These are phyloP conservation scores for Penicillium bovifimosum DNA, from an alignment of 495 filamentous ascomycete species.

Conservation along the genomic window DNA sequence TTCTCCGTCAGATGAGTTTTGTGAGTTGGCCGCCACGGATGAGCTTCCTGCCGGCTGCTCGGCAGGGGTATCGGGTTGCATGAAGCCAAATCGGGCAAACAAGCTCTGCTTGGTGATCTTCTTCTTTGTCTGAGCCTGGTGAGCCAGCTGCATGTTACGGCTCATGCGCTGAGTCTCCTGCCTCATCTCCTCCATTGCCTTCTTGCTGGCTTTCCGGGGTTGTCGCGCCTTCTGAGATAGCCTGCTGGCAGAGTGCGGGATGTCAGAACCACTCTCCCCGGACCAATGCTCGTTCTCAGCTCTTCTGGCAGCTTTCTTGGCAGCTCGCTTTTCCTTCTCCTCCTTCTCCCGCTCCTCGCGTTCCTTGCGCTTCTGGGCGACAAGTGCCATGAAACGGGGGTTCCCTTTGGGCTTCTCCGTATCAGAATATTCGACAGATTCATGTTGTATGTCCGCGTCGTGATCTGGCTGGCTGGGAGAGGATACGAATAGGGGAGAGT, in stretches of 20 bases:
- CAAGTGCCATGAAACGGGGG: conserved; percentile 58
- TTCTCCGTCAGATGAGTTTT: conserved; percentile 47
- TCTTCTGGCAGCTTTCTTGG: conserved; percentile 23
- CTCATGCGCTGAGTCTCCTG: conserved; percentile 87
- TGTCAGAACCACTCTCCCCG: conserved; percentile 46
- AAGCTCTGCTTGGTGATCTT: conserved; percentile 82
- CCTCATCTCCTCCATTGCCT: conserved; percentile 91
- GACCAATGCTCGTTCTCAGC: conserved; percentile 30
- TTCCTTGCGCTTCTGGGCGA: conserved; percentile 65
- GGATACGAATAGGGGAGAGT: conserved; percentile 41
- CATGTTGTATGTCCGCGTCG: conserved; percentile 7
- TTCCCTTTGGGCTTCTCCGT: conserved; percentile 48
- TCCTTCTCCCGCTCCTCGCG: conserved; percentile 58
- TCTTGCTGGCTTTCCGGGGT: conserved; percentile 86
- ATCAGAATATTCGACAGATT: conserved; percentile 30
- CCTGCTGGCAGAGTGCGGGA: conserved; percentile 51
- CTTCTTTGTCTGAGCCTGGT: conserved; percentile 85
- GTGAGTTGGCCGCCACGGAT: conserved; percentile 39
- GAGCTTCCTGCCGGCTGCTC: conserved; percentile 26
- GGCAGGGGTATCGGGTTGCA: conserved; percentile 29
- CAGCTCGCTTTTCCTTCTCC: conserved; percentile 50
- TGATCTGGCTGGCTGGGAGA: conserved; percentile 17
- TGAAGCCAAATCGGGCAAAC: conserved; percentile 79
- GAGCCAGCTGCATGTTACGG: conserved; percentile 84
- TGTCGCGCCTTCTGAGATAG: conserved; percentile 62